Evolutionary conservation across 1,284 basidiomycete genomes (phyloP).

Genomic region (Rhodotorula sp.): DNA sequence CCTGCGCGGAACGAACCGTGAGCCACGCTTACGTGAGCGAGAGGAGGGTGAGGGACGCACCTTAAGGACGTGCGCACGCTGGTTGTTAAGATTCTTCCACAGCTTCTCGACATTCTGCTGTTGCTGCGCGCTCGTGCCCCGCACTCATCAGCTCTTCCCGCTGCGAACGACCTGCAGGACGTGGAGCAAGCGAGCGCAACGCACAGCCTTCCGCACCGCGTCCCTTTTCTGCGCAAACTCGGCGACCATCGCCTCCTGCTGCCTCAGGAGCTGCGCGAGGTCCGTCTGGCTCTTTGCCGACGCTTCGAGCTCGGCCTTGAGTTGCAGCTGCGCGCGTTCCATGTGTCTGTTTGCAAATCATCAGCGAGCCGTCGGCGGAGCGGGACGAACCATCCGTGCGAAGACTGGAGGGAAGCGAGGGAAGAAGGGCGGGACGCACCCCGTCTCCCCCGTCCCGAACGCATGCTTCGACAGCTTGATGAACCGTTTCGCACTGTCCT

Average conservation of each 20-base stretch:
- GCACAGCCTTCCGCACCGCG: conserved; percentile 68
- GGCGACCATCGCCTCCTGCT: conserved; percentile 66
- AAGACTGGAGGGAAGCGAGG: neutral
- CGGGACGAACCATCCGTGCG: no score
- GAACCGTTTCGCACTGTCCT: conserved; percentile 89
- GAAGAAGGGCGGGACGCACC: conserved; percentile 57
- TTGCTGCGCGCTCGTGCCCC: conserved; percentile 47
- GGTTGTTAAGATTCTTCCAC: conserved; percentile 80
- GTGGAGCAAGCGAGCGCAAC: conserved; percentile 1
- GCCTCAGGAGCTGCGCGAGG: conserved; percentile 52
- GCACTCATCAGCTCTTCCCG: no score
- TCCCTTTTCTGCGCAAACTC: conserved; percentile 68
- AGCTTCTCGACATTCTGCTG: conserved; percentile 80
- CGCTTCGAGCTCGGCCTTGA: conserved; percentile 79
- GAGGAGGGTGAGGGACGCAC: neutral
- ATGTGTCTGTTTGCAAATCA: conserved; percentile 58
- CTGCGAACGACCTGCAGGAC: no score
- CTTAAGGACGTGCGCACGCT: conserved; percentile 79
- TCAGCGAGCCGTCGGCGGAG: neutral
- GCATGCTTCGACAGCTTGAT: conserved; percentile 74
- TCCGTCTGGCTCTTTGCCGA: conserved; percentile 67
- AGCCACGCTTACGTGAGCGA: neutral
- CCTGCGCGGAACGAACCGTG: conserved; percentile 51
- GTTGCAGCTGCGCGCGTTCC: conserved; percentile 45
- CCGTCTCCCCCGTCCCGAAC: conserved; percentile 87